phyloP scores from a whole-genome alignment of 2,329 filamentous ascomycete species.

The Niveomyces coronatus region DNA sequence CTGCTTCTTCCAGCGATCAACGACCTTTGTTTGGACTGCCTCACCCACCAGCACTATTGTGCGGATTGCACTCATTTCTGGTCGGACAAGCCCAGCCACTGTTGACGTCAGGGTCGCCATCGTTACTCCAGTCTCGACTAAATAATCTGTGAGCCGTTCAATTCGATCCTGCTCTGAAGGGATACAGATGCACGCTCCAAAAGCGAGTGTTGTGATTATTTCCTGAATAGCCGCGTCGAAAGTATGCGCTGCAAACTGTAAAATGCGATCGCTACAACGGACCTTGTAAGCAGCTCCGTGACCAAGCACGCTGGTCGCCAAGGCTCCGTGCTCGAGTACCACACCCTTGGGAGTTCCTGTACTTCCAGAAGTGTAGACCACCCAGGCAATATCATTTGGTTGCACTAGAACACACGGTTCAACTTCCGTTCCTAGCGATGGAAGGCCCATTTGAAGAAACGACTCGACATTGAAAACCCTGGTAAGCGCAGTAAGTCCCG shows the following conservation, averaged over 20 bases:
- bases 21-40: neutral
- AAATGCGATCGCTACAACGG: no score
- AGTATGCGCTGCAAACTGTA: neutral
- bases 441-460: no score
- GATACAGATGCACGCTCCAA: neutral
- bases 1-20: neutral
- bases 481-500: no score
- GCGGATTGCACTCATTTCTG: neutral
- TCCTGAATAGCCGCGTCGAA: neutral
- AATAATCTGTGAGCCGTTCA: neutral
- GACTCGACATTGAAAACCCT: no score
- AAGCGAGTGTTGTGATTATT: neutral
- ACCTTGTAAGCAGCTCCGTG: no score
- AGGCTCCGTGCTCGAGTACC: slow-evolving; percentile 65
- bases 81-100: neutral
- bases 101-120: neutral
- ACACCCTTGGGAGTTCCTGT: slow-evolving; percentile 41
- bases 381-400: slow-evolving; percentile 21
- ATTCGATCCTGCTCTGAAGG: neutral
- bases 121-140: neutral
- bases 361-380: slow-evolving; percentile 38
- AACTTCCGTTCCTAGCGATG: no score
- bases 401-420: no score
- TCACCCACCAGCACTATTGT: slow-evolving; percentile 1
- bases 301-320: slow-evolving; percentile 1